Base-by-base conservation (phyloP, 2,329 filamentous ascomycete genomes). In the Aspergillus novofumigatus region DNA sequence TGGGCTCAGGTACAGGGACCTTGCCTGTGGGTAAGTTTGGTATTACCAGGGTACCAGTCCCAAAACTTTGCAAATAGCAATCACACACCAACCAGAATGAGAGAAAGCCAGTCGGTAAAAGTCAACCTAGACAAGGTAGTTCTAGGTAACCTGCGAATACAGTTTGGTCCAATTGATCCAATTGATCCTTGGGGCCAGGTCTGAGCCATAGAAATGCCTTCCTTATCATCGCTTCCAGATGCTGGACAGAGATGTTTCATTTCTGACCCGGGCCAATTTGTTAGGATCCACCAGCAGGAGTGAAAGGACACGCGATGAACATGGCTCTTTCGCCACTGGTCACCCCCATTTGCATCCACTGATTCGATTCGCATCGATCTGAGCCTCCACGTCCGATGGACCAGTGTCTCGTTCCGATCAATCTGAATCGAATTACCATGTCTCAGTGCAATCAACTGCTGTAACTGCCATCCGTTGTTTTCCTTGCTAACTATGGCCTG, bases 291-390 rank as follows among this genome's bases (percentile, higher is more conserved):
- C 42, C 42, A 58, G 44, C 35, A 53, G 49, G 49, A 42, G 57
- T 57, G 14, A 38, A 51, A 45, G 59, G 55, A 61, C 60, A 61
- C 60, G 60, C 59, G 62, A 64, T 61, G 60, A 49, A 48, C 61
- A 53, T 55, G 49, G 49, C 45, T 54, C 54, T 61, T 59, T 54
- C 47, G 53, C 55, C 58, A 62, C 56, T 52, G 54, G 41, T 25
- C 32, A 17, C 38, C 17, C 49, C 41, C 28, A 48, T 28, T 28
- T 45, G 21, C 45, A 44, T 52, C 47, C 44, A 10, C 41, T 14
- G 23, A 25, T 28, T 44, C 51, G 45, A 32, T 49, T 42, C 45
- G 23, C 42, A 53, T 51, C 26, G 48, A 49, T 51, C 54, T 45
- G 50, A 51, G 28, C n/a, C 49, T 45, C 42, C 42, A 45, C 42